These are phyloP conservation scores for Talaromyces sp. DNA, from an alignment of 2,329 filamentous ascomycete genomes.

Conservation along the genomic window DNA sequence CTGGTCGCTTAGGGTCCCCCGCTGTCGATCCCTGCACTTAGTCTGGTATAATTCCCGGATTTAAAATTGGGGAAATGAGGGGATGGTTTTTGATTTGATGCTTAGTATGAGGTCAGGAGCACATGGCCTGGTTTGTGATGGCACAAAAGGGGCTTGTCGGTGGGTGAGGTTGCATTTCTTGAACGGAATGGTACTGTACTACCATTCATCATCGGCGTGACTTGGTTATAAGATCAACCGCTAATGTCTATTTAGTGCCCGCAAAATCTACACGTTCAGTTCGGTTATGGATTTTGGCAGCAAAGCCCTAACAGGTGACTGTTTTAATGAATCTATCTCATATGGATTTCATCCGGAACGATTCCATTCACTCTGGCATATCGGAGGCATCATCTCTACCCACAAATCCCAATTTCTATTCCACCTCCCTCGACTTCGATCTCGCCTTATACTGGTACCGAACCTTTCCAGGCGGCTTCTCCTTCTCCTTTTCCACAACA, in stretches of 20 bases:
- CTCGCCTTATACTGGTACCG: neutral
- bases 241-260: neutral
- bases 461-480: neutral
- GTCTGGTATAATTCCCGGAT: neutral
- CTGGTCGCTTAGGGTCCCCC: neutral
- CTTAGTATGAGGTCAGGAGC: neutral
- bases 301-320: neutral
- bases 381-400: too few species aligned
- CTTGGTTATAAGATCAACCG: neutral
- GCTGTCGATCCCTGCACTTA: conserved; percentile 9
- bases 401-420: too few species aligned
- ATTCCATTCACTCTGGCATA: neutral
- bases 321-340: neutral
- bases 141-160: neutral
- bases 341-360: neutral
- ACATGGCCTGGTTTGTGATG: neutral
- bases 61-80: neutral
- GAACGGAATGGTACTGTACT: neutral
- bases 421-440: neutral
- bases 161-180: neutral
- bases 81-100: neutral
- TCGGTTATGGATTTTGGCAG: neutral
- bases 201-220: neutral
- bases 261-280: neutral
- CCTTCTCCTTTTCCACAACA: conserved; percentile 11